Conservation (phyloP, 202 grass and related monocot species). For the Carex sylvatica region DNA sequence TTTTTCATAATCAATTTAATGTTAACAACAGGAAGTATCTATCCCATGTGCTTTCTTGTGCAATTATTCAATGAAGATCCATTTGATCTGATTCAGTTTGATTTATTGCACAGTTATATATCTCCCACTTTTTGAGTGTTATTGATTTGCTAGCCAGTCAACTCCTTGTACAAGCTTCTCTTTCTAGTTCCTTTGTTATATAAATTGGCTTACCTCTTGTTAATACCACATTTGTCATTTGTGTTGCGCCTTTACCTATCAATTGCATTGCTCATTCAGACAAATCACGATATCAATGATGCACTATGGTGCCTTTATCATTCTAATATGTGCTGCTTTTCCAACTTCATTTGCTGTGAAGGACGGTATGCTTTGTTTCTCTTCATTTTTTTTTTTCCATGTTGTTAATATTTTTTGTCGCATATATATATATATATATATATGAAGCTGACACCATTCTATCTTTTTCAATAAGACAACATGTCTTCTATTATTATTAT, state of each 20-base stretch:
- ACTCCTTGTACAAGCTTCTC: background rate
- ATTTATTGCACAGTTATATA: background rate
- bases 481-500: background rate
- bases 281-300: background rate
- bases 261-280: background rate
- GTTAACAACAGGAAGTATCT: background rate
- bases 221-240: background rate
- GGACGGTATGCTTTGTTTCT: constrained; percentile 39
- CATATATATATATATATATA: background rate
- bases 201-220: background rate
- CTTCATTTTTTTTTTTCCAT: background rate
- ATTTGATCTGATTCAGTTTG: background rate
- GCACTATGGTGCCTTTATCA: constrained; percentile 2
- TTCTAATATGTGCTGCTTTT: constrained; percentile 32
- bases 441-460: background rate
- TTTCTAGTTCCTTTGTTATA: background rate
- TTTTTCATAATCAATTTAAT: background rate
- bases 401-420: background rate
- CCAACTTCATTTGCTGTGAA: constrained; percentile 18
- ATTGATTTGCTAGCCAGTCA: background rate
- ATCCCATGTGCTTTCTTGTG: background rate
- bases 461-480: background rate
- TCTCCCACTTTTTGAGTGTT: background rate
- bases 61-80: background rate
- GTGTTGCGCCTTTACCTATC: background rate